Conservation (phyloP, 306 rosid genomes). For the Urtica urens region DNA sequence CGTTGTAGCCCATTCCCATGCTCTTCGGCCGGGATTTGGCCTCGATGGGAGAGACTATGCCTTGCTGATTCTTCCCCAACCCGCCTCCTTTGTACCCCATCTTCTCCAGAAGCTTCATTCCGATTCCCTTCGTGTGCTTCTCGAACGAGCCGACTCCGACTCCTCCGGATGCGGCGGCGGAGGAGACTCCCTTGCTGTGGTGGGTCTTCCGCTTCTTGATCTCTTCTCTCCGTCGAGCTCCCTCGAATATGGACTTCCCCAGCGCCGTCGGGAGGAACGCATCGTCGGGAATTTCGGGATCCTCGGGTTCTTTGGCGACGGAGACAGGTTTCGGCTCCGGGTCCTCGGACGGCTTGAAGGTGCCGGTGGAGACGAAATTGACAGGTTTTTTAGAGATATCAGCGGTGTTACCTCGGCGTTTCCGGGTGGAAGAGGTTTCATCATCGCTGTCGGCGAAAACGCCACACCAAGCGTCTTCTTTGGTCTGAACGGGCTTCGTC, state of each 20-base stretch:
- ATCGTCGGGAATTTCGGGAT: constrained; percentile 18
- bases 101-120: constrained; percentile 62
- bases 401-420: constrained; percentile 48
- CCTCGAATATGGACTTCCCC: constrained; percentile 79
- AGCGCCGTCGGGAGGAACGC: constrained; percentile 59
- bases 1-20: constrained; percentile 73
- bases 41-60: constrained; percentile 68
- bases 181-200: constrained; percentile 38
- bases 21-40: constrained; percentile 74
- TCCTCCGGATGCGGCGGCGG: constrained; percentile 15
- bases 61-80: constrained; percentile 82
- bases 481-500: constrained; percentile 60
- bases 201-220: constrained; percentile 45
- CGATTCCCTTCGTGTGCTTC: constrained; percentile 79
- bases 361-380: constrained; percentile 71
- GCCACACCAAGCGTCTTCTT: constrained; percentile 63
- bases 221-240: constrained; percentile 55
- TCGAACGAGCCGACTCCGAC: constrained; percentile 51
- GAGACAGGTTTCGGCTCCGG: constrained; percentile 7
- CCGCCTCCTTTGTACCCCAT: constrained; percentile 99
- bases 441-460: constrained; percentile 44
- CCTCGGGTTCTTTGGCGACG: constrained; percentile 15
- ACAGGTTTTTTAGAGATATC: constrained; percentile 66
- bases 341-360: constrained; percentile 55
- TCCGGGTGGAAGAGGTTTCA: constrained; percentile 24